These are phyloP conservation scores for Fusarium marasasianum DNA, from an alignment of 2,329 filamentous ascomycete species.

Conservation along the genomic window DNA sequence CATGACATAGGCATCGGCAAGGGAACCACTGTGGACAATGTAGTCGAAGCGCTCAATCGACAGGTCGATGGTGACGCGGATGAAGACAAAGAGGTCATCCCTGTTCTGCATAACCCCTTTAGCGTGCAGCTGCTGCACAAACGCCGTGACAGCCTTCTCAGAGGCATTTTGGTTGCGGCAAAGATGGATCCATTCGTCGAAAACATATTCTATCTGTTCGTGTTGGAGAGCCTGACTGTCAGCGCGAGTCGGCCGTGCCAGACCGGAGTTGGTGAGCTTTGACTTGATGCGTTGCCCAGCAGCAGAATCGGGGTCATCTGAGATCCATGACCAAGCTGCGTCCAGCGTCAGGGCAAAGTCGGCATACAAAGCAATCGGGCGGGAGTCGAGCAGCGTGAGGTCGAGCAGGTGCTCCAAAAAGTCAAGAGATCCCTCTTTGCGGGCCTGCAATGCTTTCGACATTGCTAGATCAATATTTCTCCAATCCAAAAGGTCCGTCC, in stretches of 20 bases:
- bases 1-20: slow-evolving; percentile 65
- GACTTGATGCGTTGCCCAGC: slow-evolving; percentile 76
- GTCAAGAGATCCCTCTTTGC: slow-evolving; percentile 76
- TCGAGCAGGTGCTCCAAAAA: slow-evolving; percentile 85
- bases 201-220: slow-evolving; percentile 92
- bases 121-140: slow-evolving; percentile 85
- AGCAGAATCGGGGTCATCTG: slow-evolving; percentile 72
- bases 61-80: slow-evolving; percentile 82
- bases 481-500: slow-evolving; percentile 71
- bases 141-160: slow-evolving; percentile 76
- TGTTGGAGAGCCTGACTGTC: slow-evolving; percentile 66
- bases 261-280: slow-evolving; percentile 59
- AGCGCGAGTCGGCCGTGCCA: slow-evolving; percentile 51
- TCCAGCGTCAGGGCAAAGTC: slow-evolving; percentile 88
- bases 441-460: slow-evolving; percentile 75
- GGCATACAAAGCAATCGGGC: slow-evolving; percentile 80
- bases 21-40: slow-evolving; percentile 68
- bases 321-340: slow-evolving; percentile 82
- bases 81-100: slow-evolving; percentile 82
- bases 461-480: slow-evolving; percentile 75
- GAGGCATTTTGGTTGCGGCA: slow-evolving; percentile 80
- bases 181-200: slow-evolving; percentile 92
- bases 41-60: slow-evolving; percentile 83
- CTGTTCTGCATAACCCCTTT: slow-evolving; percentile 76
- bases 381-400: slow-evolving; percentile 79